Base-by-base conservation (phyloP, 495 filamentous ascomycete genomes). In the Aspergillus taichungensis region DNA sequence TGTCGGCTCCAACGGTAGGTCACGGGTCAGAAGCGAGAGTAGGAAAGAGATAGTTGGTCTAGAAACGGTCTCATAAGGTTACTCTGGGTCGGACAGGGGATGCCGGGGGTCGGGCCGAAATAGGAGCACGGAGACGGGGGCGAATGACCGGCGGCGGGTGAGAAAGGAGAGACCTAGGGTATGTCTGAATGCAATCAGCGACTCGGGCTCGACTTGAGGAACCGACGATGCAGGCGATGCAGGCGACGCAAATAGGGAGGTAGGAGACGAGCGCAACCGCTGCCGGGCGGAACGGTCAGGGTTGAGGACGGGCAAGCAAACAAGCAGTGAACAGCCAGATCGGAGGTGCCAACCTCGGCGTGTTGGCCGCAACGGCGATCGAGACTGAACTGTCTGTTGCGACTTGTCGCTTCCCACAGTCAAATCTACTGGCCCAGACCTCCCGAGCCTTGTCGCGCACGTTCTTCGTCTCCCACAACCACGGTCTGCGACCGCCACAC, bases 401-500 rank as follows among this genome's bases (percentile, higher is more conserved):
- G 45, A 37, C 34, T 49, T 29, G 30, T 32, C 18, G 32, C 40
- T 39, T n/a, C n/a, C 43, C 43, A 45, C 39, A 29, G 44, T 33
- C 18, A 43, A 60, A 52, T 40, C 51, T 49, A 52, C 50, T 50
- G 42, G 46, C 50, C 46, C 56, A 55, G 45, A 49, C 51, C 51
- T 39, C 48, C 47, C 35, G 46, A 40, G 44, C 53, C 50, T 48
- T 49, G 42, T 43, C 48, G 42, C 42, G 46, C 49, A 50, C 49
- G 38, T 36, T 38, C 34, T 36, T 38, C 34, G 40, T 37, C 38
- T 28, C 52, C 45, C 38, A 46, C 34, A 36, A 38, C 40, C 43
- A 37, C 35, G 34, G 39, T 30, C 43, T 24, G 33, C 38, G 45
- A 46, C 42, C 45, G 46, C 45, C 37, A 40, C 42, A 40, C 29